phyloP scores from a whole-genome alignment of 2,329 filamentous ascomycete species.

The Ophiostoma triangulosporum region DNA sequence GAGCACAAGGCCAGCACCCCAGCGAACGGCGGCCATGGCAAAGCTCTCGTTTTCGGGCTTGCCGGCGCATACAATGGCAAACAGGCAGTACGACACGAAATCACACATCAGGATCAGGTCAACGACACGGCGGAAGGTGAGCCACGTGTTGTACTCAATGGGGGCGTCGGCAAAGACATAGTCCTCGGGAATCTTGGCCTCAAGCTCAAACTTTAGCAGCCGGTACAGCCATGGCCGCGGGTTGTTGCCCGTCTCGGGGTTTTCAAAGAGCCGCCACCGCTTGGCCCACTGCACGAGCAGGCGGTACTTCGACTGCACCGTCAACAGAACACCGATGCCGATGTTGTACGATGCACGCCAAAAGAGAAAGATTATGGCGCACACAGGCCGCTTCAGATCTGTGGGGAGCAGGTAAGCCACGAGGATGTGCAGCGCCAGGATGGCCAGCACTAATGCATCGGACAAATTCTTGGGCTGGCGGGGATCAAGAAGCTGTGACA shows the following conservation, averaged over 20 bases:
- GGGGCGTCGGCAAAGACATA: conserved; percentile 89
- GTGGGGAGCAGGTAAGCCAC: conserved; percentile 60
- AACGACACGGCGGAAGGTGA: conserved; percentile 87
- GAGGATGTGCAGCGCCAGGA: conserved; percentile 63
- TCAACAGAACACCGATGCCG: conserved; percentile 81
- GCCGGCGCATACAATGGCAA: conserved; percentile 76
- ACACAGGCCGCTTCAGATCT: conserved; percentile 57
- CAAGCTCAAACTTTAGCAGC: conserved; percentile 76
- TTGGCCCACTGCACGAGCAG: conserved; percentile 78
- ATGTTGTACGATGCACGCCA: conserved; percentile 90
- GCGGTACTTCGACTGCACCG: conserved; percentile 79
- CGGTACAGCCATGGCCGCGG: conserved; percentile 71
- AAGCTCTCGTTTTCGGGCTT: conserved; percentile 59
- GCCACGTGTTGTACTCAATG: conserved; percentile 98
- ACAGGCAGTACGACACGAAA: conserved; percentile 92
- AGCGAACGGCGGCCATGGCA: conserved; percentile 58
- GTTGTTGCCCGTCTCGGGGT: conserved; percentile 67
- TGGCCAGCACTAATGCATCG: conserved; percentile 64
- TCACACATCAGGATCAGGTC: conserved; percentile 98
- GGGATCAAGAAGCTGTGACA: conserved; percentile 89
- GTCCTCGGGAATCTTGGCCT: conserved; percentile 86
- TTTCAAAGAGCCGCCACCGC: conserved; percentile 73
- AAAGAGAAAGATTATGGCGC: conserved; percentile 75
- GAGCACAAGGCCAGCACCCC: conserved; percentile 62
- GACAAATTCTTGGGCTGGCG: conserved; percentile 91